phyloP scores from a whole-genome alignment of 495 filamentous ascomycete species.

The Letharia columbiana region DNA sequence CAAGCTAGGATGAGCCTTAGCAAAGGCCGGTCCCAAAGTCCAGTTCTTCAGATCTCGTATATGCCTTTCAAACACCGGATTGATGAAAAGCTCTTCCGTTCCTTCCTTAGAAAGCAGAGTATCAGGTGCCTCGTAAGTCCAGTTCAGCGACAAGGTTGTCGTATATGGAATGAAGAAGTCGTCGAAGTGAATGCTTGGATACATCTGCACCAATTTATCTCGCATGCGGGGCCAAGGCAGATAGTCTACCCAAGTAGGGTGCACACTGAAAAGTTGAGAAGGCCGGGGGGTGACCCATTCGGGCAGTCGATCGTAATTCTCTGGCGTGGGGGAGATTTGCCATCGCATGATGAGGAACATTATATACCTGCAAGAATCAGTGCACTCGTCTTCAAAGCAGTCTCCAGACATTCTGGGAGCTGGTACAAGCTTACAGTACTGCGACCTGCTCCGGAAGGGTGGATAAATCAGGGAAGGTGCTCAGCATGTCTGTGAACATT shows the following conservation, averaged over 20 bases:
- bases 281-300: conserved; percentile 54
- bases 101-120: conserved; percentile 48
- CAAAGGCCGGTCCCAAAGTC: conserved; percentile 64
- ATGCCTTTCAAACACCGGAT: conserved; percentile 73
- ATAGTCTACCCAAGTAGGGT: conserved; percentile 73
- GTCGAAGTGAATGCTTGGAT: conserved; percentile 48
- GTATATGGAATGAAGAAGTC: conserved; percentile 75
- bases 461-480: conserved; percentile 61
- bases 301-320: conserved; percentile 66
- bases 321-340: conserved; percentile 63
- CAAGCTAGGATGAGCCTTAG: conserved; percentile 51
- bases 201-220: conserved; percentile 38
- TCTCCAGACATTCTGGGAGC: not conserved
- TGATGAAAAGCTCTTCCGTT: conserved; percentile 55
- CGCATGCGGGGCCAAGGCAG: conserved; percentile 69
- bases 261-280: conserved; percentile 50
- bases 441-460: conserved; percentile 67
- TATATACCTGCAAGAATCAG: conserved; percentile 38
- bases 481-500: conserved; percentile 72
- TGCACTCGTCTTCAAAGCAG: not conserved
- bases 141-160: conserved; percentile 60
- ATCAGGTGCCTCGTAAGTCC: conserved; percentile 64
- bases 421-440: conserved; percentile 38
- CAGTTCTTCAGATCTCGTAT: conserved; percentile 60
- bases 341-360: conserved; percentile 84